These are phyloP conservation scores for Sordariomycetes sp. DNA, from an alignment of 2,329 filamentous ascomycete genomes.

Conservation along the genomic window DNA sequence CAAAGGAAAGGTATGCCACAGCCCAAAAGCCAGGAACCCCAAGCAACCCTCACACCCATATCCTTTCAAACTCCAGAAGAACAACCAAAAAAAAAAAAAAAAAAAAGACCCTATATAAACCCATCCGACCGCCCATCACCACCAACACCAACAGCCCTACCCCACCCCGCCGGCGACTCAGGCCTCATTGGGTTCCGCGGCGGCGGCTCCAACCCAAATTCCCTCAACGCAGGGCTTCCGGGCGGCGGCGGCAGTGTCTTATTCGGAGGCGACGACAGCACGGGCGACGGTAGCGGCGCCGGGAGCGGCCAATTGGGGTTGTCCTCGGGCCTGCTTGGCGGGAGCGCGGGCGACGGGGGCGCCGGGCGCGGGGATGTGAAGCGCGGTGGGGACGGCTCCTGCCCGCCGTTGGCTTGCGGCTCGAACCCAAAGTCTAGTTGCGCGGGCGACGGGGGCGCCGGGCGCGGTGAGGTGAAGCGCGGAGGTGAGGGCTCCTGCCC, in stretches of 20 bases:
- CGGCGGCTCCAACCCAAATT: not conserved
- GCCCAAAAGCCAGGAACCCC: too few species aligned
- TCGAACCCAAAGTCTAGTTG: not conserved
- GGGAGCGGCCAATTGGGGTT: slow-evolving; percentile 1
- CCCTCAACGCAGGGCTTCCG: not conserved
- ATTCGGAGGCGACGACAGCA: not conserved
- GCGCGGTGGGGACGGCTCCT: not conserved
- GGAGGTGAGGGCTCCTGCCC: not conserved
- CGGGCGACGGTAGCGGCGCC: not conserved
- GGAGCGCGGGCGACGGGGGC: not conserved
- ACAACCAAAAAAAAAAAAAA: too few species aligned
- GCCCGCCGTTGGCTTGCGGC: too few species aligned
- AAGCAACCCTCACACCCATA: too few species aligned
- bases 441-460: not conserved
- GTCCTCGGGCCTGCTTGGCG: not conserved
- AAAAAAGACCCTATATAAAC: too few species aligned
- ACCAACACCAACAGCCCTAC: not conserved
- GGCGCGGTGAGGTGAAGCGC: not conserved
- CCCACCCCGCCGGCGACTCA: not conserved
- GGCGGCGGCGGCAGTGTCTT: not conserved
- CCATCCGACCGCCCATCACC: not conserved
- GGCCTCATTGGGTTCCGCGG: not conserved
- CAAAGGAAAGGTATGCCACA: too few species aligned
- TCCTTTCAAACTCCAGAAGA: too few species aligned
- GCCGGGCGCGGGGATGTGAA: not conserved